Base-by-base conservation (phyloP, 1,139 yeast genomes). In the Pichia sp. region DNA sequence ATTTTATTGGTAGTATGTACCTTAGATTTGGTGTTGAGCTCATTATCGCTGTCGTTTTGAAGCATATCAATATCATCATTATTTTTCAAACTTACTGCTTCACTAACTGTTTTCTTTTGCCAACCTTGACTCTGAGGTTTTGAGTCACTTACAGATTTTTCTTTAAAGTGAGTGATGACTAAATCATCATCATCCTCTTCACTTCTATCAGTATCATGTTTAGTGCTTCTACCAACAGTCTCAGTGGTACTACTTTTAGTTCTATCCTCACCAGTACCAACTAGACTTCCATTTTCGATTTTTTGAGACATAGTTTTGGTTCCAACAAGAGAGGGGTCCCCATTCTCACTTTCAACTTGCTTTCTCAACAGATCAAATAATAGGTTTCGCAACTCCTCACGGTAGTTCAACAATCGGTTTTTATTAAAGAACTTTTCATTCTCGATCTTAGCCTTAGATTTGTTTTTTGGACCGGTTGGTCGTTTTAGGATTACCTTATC, bases 251-350 rank as follows among this genome's bases (percentile, higher is more conserved):
- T 39, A 22, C 20, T 19, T 12, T n/a, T 14, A 10, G 15, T 18
- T 12, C 22, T 23, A 15, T 33, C 23, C 26, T 4, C 10, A 26
- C 15, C 25, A 10, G 14, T 24, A 32, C 10, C 19, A 5, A 14
- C 7, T 11, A 11, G 4, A 6, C 33, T 11, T 25, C 20, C 15
- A 19, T 15, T 22, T 22, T 5, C 18, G 9, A 10, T 22, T 17
- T 28, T 18, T 3, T 14, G 20, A 36, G 19, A 12, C 21, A 42
- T 42, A 14, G 44, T 40, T 11, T 38, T 19, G n/a, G 9, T 33
- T 31, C 71, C 73, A 33, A 68, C 54, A 40, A 50, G 50, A 38
- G 60, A 60, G 33, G 58, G 60, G 41, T 66, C 69, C 23, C 64
- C 70, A 31, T 59, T 61, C 1, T 41, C 41, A 7, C 24, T 36